Evolutionary conservation across 768 basidiomycete species (phyloP), one percentile per base, ranked within the genome.

Genomic region (Mycena rosella): DNA sequence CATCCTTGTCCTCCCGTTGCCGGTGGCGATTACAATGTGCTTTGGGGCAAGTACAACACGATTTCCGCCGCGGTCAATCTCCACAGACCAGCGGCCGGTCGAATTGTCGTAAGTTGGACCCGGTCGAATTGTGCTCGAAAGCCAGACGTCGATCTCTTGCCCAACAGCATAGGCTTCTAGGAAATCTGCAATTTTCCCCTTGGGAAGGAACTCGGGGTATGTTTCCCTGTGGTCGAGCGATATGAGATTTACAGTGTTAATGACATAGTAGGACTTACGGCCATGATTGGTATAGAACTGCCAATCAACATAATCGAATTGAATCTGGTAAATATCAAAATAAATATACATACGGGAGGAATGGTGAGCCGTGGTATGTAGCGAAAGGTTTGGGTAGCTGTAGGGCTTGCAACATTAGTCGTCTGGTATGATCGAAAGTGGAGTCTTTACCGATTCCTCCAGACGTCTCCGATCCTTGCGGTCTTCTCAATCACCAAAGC

Each of bases 401-500:
- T 4, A 40, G n/a, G n/a, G n/a, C n/a, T n/a, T 40, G 34, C 34
- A 36, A 36, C 15, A 15, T 36, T 7, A 36, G 34, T 8, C 34
- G 7, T 36, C 34, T 8, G 15, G 8, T 15, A 15, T 8, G 8
- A 7, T 7, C 15, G 15, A 36, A 36, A 8, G 15, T 8, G 15
- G 7, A 15, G 34, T 34, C 32, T 34, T 5, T 34, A 34, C 32
- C 32, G 32, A 11, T 11, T 64, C 67, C 40, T 69, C 67, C 15
- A 62, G 56, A 22, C 67, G 69, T 14, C 77, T 1, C 86, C 84
- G 14, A 85, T 76, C 20, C 79, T 72, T 11, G 68, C 53, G 32
- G 83, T 77, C 74, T 79, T 83, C 75, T 89, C 88, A 57, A 88
- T 74, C 27, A 88, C 74, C 10, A 89, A 77, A n/a, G 78, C 76